phyloP scores from a whole-genome alignment of 352 stramenopile species.

The Pythium folliculosum region DNA sequence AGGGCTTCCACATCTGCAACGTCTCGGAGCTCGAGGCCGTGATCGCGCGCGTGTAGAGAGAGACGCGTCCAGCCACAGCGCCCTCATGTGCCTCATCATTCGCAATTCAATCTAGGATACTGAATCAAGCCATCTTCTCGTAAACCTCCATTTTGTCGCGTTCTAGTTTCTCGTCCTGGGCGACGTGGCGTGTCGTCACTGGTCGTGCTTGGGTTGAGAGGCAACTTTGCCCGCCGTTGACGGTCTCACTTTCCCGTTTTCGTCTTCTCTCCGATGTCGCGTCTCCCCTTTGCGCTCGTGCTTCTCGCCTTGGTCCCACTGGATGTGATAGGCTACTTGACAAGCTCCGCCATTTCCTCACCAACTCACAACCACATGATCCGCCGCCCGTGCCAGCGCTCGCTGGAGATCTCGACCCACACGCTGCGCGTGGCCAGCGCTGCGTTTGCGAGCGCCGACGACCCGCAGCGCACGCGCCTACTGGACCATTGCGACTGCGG shows the following conservation, averaged over 20 bases:
- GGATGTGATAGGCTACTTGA: neutral
- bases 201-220: neutral
- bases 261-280: neutral
- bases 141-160: neutral
- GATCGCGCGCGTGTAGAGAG: slow-evolving; percentile 77
- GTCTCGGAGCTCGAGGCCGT: slow-evolving; percentile 92
- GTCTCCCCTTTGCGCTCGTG: neutral
- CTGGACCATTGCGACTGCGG: slow-evolving; percentile 37
- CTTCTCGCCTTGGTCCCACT: slow-evolving; percentile 1
- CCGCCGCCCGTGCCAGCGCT: slow-evolving; percentile 9
- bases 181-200: slow-evolving; percentile 12
- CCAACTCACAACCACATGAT: neutral
- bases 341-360: neutral
- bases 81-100: neutral
- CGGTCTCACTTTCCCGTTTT: slow-evolving; percentile 1
- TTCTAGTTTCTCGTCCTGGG: slow-evolving; percentile 25
- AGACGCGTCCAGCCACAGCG: neutral
- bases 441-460: slow-evolving; percentile 2
- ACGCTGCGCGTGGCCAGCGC: slow-evolving; percentile 7
- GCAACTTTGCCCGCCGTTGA: no score
- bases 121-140: slow-evolving; percentile 22
- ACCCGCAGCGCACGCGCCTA: neutral
- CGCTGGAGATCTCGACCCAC: neutral
- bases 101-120: slow-evolving; percentile 22
- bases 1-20: slow-evolving; percentile 96